phyloP scores from a whole-genome alignment of 768 basidiomycete genomes.

The Candolleomyces efflorescens region DNA sequence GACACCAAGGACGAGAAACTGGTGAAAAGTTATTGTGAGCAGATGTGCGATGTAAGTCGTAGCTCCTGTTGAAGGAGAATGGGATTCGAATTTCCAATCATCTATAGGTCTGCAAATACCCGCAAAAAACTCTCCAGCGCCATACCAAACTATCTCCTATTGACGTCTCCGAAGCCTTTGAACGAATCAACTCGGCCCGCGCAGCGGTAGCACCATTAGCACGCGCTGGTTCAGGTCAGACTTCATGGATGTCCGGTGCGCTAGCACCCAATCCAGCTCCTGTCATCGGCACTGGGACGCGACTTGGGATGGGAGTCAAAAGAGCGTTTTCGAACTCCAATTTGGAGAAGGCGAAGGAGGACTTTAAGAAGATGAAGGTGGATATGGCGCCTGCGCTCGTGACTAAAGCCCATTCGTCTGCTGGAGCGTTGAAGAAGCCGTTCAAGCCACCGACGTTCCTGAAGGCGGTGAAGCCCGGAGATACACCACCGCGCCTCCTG shows the following conservation, averaged over 20 bases:
- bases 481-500: no score
- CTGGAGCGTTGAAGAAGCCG: slow-evolving; percentile 41
- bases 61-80: neutral
- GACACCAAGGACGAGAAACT: slow-evolving; percentile 41
- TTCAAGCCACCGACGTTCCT: slow-evolving; percentile 37
- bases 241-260: no score
- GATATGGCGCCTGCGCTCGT: slow-evolving; percentile 31
- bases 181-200: neutral
- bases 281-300: neutral
- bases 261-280: no score
- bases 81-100: neutral
- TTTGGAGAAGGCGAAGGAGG: slow-evolving; percentile 8
- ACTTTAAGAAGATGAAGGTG: slow-evolving; percentile 31
- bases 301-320: neutral
- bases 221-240: neutral
- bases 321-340: neutral
- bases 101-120: slow-evolving; percentile 70
- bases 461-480: neutral
- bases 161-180: slow-evolving; percentile 16
- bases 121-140: slow-evolving; percentile 54
- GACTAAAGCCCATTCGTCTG: slow-evolving; percentile 44
- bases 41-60: slow-evolving; percentile 74
- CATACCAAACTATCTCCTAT: slow-evolving; percentile 45
- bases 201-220: neutral
- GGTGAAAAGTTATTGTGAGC: slow-evolving; percentile 53